phyloP scores from a whole-genome alignment of 345 rosid species.

The Lepidium africanum region DNA sequence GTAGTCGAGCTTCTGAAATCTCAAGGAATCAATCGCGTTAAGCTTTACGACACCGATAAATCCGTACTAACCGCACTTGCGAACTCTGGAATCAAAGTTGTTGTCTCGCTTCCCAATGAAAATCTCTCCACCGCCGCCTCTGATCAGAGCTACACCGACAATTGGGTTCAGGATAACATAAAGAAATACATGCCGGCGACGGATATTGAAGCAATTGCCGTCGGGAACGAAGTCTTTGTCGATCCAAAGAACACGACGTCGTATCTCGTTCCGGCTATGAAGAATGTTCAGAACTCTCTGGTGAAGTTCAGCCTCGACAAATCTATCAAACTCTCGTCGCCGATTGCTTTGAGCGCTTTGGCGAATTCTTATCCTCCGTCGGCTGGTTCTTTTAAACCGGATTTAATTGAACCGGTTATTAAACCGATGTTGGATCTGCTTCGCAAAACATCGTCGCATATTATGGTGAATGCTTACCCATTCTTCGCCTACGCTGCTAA shows the following conservation, averaged over 20 bases:
- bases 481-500: slow-evolving; percentile 75
- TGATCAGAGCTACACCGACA: slow-evolving; percentile 66
- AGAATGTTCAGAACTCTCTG: slow-evolving; percentile 52
- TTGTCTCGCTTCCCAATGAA: slow-evolving; percentile 80
- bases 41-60: slow-evolving; percentile 72
- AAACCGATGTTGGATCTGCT: slow-evolving; percentile 75
- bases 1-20: slow-evolving; percentile 66
- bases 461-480: slow-evolving; percentile 83
- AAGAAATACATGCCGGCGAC: slow-evolving; percentile 51
- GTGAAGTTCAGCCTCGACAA: slow-evolving; percentile 43
- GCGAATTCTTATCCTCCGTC: slow-evolving; percentile 77
- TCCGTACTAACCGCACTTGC: slow-evolving; percentile 61
- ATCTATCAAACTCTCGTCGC: slow-evolving; percentile 61
- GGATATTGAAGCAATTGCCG: slow-evolving; percentile 67
- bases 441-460: slow-evolving; percentile 48
- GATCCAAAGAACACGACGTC: slow-evolving; percentile 60
- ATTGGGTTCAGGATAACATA: slow-evolving; percentile 69
- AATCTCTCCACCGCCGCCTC: slow-evolving; percentile 57
- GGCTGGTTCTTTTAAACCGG: slow-evolving; percentile 64
- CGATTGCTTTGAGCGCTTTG: slow-evolving; percentile 60
- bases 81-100: slow-evolving; percentile 51
- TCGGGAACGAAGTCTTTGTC: slow-evolving; percentile 87
- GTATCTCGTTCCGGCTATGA: slow-evolving; percentile 82
- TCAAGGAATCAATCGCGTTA: slow-evolving; percentile 47
- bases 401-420: slow-evolving; percentile 51